phyloP scores from a whole-genome alignment of 208 protist genomes.

The Naegleria lovaniensis region DNA sequence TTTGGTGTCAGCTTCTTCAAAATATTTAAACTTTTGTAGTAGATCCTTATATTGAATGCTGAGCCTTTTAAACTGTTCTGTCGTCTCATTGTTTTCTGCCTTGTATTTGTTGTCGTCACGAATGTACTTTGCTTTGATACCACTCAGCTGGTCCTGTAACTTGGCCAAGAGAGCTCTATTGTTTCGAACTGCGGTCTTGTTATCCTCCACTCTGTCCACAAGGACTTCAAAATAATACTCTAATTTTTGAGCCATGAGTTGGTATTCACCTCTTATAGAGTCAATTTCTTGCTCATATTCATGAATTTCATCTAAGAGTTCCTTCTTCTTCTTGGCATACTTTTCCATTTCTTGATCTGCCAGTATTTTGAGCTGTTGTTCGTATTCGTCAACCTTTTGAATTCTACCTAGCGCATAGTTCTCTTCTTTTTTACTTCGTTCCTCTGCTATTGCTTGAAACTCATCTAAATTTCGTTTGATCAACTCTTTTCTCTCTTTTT shows the following conservation, averaged over 20 bases:
- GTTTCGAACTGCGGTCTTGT: slow-evolving; percentile 76
- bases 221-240: slow-evolving; percentile 91
- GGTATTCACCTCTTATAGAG: slow-evolving; percentile 84
- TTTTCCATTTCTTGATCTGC: not conserved
- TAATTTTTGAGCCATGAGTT: slow-evolving; percentile 88
- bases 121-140: slow-evolving; percentile 74
- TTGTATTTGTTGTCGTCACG: slow-evolving; percentile 79
- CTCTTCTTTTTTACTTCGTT: slow-evolving; percentile 63
- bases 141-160: slow-evolving; percentile 73
- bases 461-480: slow-evolving; percentile 68
- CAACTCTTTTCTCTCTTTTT: slow-evolving; percentile 74
- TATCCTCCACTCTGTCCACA: slow-evolving; percentile 84
- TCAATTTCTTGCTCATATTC: slow-evolving; percentile 79
- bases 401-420: slow-evolving; percentile 72
- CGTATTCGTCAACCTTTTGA: slow-evolving; percentile 56
- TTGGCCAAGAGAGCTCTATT: slow-evolving; percentile 80
- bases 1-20: slow-evolving; percentile 79
- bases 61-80: slow-evolving; percentile 79
- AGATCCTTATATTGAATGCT: slow-evolving; percentile 88
- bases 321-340: not conserved
- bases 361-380: not conserved
- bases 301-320: slow-evolving; percentile 8
- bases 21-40: slow-evolving; percentile 84
- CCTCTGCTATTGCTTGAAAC: slow-evolving; percentile 67
- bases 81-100: slow-evolving; percentile 82